Conservation (phyloP, 495 filamentous ascomycete species). For the Aspergillus bertholletiae region DNA sequence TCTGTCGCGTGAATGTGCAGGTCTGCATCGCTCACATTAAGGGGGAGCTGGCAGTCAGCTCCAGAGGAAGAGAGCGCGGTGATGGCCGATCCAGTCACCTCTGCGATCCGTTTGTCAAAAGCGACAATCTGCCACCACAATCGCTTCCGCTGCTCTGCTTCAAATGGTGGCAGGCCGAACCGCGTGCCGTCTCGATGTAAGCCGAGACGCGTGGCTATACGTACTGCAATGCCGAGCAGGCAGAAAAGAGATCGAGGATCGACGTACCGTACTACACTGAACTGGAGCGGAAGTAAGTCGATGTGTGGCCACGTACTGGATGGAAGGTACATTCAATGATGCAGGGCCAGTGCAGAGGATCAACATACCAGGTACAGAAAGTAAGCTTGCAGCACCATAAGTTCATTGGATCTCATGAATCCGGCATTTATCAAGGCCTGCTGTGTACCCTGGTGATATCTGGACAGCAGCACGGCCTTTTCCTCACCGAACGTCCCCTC, state of each 20-base stretch:
- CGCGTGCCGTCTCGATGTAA: conserved; percentile 43
- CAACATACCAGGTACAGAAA: too few species aligned
- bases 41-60: conserved; percentile 24
- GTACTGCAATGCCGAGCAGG: too few species aligned
- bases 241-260: too few species aligned
- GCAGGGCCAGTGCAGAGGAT: too few species aligned
- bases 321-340: too few species aligned
- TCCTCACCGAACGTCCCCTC: too few species aligned
- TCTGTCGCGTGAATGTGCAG: conserved; percentile 6
- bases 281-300: too few species aligned
- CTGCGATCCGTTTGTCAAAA: conserved; percentile 31
- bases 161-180: conserved; percentile 34
- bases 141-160: conserved; percentile 41
- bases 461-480: neutral
- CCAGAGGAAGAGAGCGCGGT: conserved; percentile 18
- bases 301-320: too few species aligned
- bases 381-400: too few species aligned
- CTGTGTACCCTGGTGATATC: conserved; percentile 26
- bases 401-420: too few species aligned
- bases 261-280: too few species aligned
- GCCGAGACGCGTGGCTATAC: conserved; percentile 45
- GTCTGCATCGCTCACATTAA: conserved; percentile 27
- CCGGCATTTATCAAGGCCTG: too few species aligned
- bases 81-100: conserved; percentile 33
- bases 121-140: conserved; percentile 41